phyloP scores from a whole-genome alignment of 441 rosid species.

The Dalechampia spathulata region DNA sequence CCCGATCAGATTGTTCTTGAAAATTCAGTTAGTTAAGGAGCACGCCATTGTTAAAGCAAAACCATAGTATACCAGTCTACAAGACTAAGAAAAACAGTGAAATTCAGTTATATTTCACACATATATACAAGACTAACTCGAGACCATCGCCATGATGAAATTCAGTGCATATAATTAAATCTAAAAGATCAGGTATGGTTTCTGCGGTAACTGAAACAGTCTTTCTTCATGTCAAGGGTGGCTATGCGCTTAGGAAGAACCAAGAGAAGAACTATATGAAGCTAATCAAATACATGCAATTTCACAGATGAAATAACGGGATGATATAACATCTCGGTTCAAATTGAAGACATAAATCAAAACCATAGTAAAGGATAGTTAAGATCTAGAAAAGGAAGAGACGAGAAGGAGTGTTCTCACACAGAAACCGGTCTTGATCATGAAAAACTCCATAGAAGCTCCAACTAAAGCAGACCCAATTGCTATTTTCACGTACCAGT shows the following conservation, averaged over 20 bases:
- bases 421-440: slow-evolving; percentile 95
- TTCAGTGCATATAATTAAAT: too few relatives aligned
- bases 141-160: too few relatives aligned
- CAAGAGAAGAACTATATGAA: too few relatives aligned
- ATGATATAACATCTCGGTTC: neutral
- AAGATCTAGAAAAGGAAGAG: neutral
- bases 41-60: too few relatives aligned
- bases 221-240: neutral
- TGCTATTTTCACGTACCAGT: slow-evolving; percentile 78
- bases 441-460: slow-evolving; percentile 88
- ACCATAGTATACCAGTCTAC: too few relatives aligned
- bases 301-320: neutral
- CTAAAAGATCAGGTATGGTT: too few relatives aligned
- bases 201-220: neutral
- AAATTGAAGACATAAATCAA: neutral
- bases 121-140: neutral
- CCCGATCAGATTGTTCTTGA: neutral
- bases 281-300: neutral
- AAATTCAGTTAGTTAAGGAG: neutral
- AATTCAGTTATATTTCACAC: neutral
- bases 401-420: slow-evolving; percentile 34
- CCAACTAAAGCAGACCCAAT: slow-evolving; percentile 58
- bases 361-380: neutral
- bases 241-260: neutral
- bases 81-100: too few relatives aligned